Base-by-base conservation (phyloP, 2,329 filamentous ascomycete genomes). In the Calonectria henricotiae region DNA sequence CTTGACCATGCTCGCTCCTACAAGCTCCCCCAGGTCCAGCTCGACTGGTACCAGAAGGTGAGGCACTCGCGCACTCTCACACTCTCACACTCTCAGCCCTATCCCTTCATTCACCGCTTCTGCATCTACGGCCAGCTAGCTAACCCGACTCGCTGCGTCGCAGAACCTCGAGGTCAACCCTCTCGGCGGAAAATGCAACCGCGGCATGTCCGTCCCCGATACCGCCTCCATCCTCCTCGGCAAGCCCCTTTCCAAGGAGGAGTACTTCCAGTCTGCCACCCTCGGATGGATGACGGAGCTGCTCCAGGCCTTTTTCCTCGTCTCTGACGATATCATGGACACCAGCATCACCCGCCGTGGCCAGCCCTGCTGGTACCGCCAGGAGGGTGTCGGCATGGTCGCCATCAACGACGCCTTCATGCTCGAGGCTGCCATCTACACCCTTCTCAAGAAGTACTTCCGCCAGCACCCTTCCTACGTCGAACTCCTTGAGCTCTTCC, bases 291-390 rank as follows among this genome's bases (percentile, higher is more conserved):
- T 98, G 89, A 97, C 97, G 73, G 96, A 99, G 89, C 91, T 99
- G 61, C 93, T 99, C 39, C 96, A 99, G 86, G 96, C 96, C 75
- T 98, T 98, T 89, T 98, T 99, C 90, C 91, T 99, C 69, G 96
- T 99, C 75, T 95, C 94, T 51, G 96, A 99, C 85, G 96, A 99
- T 84, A 98, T 99, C 80, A 99, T 99, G 96, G 96, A 99, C 86
- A 85, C 89, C 78, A 97, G 93, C 83, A 96, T 98, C 84, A 99
- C 96, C 67, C 95, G 96, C 71, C 94, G 96, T 76, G 95, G 96
- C 73, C 90, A 93, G 85, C 95, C 96, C 47, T 99, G 96, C 88
- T 99, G 96, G 96, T 99, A 98, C 86, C 92, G 93, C 71, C 92
- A 94, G 75, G 90, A 94, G 37, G 91, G 92, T 60, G 95, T 99